Evolutionary conservation across 441 rosid species (phyloP), one percentile per base, ranked within the genome.

Genomic region (Populus hybrid): DNA sequence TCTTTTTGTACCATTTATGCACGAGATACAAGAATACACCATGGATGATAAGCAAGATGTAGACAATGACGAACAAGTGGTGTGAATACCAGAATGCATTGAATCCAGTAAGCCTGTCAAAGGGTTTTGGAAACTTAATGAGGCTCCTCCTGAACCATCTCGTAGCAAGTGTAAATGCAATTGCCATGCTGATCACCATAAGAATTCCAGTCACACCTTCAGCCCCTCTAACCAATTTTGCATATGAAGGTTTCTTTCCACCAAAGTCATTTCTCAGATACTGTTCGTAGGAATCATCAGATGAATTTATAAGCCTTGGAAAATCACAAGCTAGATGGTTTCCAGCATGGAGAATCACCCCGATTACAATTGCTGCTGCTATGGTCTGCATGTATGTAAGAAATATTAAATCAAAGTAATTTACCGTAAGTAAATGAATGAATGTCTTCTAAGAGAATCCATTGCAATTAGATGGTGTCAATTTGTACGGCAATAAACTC

Each of bases 41-140:
- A 29, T 96, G 99, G 77, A 92, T 87, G 53, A 90, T 78, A 45
- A 96, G 94, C 86, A 94, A 78, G 72, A 92, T 75, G 77, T 96
- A 96, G 86, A 96, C 98, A 65, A 96, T 35, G 31, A 84, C 93
- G 9, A 94, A 84, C 69, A 96, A 90, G 78, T 96, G 99, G 83
- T 96, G 98, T 70, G 98, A 91, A 68, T 96, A 96, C 99, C 99
- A 96, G 85, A 96, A 96, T 9, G 99, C 97, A 72, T 96, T 96
- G 82, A 93, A 96, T 50, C 99, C 99, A 72, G 98, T 92, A 45
- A 94, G 84, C 82, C 93, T 89, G 81, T 96, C 89, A 74, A 96
- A 89, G 8, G 99, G 99, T 77, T 91, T 83, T 8, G 97, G 98
- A 50, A 95, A 86, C 76, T 86, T 90, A 76, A 94, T 85, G 40